Percentiles rank a stretch among this genome's conserved stretches.
These are phyloP conservation scores for Fusarium redolens DNA, from an alignment of 2,329 filamentous ascomycete species.

Conservation along the genomic window DNA sequence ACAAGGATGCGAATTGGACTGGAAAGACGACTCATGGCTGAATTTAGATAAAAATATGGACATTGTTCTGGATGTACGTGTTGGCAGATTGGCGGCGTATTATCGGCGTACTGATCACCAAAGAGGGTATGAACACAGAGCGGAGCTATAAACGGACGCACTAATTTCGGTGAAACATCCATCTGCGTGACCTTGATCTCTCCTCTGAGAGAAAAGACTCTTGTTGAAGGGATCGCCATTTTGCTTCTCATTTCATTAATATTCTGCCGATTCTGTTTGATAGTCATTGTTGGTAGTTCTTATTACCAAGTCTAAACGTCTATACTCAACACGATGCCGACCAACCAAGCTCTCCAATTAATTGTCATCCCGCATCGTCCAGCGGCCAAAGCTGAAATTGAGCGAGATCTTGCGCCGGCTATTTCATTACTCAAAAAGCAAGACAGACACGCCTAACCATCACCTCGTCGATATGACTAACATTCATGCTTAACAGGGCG, in stretches of 20 bases:
- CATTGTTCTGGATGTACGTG: too few species aligned
- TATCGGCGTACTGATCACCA: not conserved
- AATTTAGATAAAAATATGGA: rapidly evolving
- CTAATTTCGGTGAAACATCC: not conserved
- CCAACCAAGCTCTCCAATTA: not conserved
- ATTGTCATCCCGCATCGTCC: not conserved
- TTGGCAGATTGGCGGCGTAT: not conserved
- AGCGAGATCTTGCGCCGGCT: not conserved
- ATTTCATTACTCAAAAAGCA: not conserved
- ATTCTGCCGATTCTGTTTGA: not conserved
- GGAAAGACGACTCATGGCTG: rapidly evolving
- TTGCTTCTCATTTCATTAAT: not conserved
- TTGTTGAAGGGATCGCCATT: not conserved
- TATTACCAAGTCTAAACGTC: not conserved
- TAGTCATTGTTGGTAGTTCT: too few species aligned
- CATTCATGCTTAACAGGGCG: not conserved
- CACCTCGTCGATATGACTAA: not conserved
- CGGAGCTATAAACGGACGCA: not conserved
- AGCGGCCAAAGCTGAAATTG: not conserved
- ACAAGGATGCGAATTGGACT: rapidly evolving
- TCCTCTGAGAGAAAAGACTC: rapidly evolving
- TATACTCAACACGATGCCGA: not conserved
- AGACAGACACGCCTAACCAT: not conserved
- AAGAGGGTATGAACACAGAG: not conserved
- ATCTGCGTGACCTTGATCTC: not conserved